Evolutionary conservation across 2,329 filamentous ascomycete genomes (phyloP).

Genomic region (Colletotrichum echinochloae): DNA sequence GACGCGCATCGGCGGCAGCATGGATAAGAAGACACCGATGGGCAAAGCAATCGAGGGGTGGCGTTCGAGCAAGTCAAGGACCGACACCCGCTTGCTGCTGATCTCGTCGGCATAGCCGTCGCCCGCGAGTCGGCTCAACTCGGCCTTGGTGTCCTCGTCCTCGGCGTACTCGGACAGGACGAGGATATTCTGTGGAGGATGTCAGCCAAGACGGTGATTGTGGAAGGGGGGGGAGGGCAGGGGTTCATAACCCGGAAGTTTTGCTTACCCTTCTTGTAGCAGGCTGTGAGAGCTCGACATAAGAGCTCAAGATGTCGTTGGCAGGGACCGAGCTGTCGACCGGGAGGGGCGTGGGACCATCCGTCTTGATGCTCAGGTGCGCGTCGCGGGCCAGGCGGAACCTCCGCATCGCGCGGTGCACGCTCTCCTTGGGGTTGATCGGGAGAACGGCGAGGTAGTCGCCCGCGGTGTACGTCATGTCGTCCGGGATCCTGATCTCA

Average conservation of each 20-base stretch:
- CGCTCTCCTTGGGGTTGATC: conserved; percentile 72
- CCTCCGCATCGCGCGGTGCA: conserved; percentile 73
- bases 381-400: conserved; percentile 79
- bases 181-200: conserved; percentile 49
- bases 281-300: conserved; percentile 79
- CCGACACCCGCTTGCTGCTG: conserved; percentile 61
- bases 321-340: conserved; percentile 69
- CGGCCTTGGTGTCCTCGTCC: conserved; percentile 50
- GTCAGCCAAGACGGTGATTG: conserved; percentile 37
- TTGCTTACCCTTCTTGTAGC: conserved; percentile 72
- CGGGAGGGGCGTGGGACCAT: conserved; percentile 65
- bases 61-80: conserved; percentile 72
- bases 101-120: conserved; percentile 55
- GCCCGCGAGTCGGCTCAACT: conserved; percentile 54
- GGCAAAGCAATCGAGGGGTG: conserved; percentile 65
- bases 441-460: conserved; percentile 83
- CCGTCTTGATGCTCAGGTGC: conserved; percentile 69
- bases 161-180: conserved; percentile 42
- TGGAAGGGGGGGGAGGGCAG: no score
- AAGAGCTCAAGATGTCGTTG: conserved; percentile 73
- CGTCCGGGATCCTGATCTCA: conserved; percentile 75
- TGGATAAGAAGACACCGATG: conserved; percentile 70
- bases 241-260: not conserved
- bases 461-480: conserved; percentile 75
- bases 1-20: conserved; percentile 71